Percentiles rank a stretch among this genome's conserved stretches.
phyloP scores from a whole-genome alignment of 108 stramenopile genomes.

The Fistulifera pelliculosa region DNA sequence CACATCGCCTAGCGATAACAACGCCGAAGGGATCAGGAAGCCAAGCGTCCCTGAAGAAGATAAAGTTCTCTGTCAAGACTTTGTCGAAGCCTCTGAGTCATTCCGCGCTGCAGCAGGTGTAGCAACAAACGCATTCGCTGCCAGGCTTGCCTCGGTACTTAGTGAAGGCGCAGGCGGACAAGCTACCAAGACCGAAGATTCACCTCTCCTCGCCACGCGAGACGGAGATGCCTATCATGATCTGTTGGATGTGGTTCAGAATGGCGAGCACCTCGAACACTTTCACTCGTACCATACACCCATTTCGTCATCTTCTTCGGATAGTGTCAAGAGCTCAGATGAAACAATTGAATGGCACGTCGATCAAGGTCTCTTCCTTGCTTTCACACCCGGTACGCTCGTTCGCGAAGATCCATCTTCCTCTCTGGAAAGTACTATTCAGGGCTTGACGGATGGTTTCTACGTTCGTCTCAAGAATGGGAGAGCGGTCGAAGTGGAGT shows the following conservation, averaged over 20 bases:
- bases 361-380: conserved; percentile 26
- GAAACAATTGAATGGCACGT: conserved; percentile 61
- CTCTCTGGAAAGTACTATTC: neutral
- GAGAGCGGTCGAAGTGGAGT: conserved; percentile 29
- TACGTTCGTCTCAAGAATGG: conserved; percentile 37
- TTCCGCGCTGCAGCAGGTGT: conserved; percentile 16
- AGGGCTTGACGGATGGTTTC: conserved; percentile 19
- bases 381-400: conserved; percentile 11
- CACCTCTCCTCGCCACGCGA: conserved; percentile 16
- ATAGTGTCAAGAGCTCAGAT: neutral
- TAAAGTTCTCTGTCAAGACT: conserved; percentile 11
- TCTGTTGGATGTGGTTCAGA: conserved; percentile 35
- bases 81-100: conserved; percentile 9
- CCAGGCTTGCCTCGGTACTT: neutral
- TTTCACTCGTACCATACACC: conserved; percentile 62
- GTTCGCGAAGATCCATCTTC: neutral
- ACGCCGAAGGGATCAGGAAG: neutral
- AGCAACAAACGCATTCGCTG: conserved; percentile 19
- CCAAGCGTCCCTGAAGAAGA: neutral
- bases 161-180: neutral
- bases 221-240: conserved; percentile 10
- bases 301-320: neutral
- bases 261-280: conserved; percentile 77
- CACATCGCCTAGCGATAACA: conserved; percentile 3
- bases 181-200: conserved; percentile 29